Evolutionary conservation across 169 alveolate genomes (phyloP).

Genomic region (Perkinsus olseni): DNA sequence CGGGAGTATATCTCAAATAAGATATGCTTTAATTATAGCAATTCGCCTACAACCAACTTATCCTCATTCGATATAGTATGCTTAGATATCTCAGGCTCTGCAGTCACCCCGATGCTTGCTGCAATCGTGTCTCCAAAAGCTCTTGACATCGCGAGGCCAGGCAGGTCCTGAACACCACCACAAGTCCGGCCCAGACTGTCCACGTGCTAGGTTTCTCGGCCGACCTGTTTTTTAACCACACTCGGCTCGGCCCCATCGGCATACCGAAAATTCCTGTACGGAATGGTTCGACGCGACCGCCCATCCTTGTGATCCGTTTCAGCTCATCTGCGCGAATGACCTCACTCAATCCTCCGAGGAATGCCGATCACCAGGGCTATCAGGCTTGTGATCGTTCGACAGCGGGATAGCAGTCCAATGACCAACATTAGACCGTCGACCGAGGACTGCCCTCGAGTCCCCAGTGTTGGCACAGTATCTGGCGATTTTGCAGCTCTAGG

Average conservation of each 20-base stretch:
- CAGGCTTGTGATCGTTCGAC: constrained; percentile 60
- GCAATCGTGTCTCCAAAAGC: constrained; percentile 65
- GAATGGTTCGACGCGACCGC: background rate
- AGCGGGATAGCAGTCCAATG: constrained; percentile 29
- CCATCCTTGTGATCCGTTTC: background rate
- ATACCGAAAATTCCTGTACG: constrained; percentile 23
- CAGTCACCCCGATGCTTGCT: constrained; percentile 51
- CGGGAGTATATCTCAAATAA: background rate
- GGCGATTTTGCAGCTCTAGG: background rate
- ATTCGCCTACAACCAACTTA: constrained; percentile 37
- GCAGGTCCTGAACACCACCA: constrained; percentile 31
- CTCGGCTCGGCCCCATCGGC: constrained; percentile 57
- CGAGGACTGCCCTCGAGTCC: constrained; percentile 55
- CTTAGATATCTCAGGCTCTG: constrained; percentile 47
- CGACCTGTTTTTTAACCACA: constrained; percentile 44
- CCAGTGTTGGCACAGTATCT: constrained; percentile 47
- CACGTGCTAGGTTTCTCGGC: too few species aligned
- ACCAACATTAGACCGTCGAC: constrained; percentile 13
- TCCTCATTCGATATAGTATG: constrained; percentile 37
- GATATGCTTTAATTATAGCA: too few species aligned
- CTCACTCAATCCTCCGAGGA: background rate
- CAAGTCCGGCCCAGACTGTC: too few species aligned
- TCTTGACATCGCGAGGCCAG: constrained; percentile 67
- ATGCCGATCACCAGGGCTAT: background rate
- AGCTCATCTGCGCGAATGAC: background rate